Evolutionary conservation across 1,284 basidiomycete species (phyloP).

Genomic region (Takashimella tepidaria): DNA sequence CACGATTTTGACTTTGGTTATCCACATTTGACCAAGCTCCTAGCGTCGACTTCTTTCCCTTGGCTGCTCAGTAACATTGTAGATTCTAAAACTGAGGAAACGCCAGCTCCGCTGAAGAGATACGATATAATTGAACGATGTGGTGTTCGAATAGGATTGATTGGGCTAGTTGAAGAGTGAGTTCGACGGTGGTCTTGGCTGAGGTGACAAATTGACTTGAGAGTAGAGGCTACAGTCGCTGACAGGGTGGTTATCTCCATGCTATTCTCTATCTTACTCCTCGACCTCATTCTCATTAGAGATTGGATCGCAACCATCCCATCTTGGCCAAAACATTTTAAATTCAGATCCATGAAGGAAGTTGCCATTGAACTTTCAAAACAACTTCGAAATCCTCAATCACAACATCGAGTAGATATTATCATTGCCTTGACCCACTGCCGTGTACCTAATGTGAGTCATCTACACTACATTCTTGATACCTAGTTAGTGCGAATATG

Average conservation of each 20-base stretch:
- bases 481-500: neutral
- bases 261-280: neutral
- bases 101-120: slow-evolving; percentile 57
- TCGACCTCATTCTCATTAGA: slow-evolving; percentile 43
- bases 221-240: neutral
- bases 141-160: slow-evolving; percentile 67
- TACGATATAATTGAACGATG: slow-evolving; percentile 62
- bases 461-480: neutral
- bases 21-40: slow-evolving; percentile 69
- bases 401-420: slow-evolving; percentile 65
- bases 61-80: slow-evolving; percentile 71
- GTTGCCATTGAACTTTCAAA: slow-evolving; percentile 62
- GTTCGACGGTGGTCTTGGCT: slow-evolving; percentile 17
- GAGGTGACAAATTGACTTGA: neutral
- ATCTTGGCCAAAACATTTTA: slow-evolving; percentile 70
- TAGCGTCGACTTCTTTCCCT: slow-evolving; percentile 63
- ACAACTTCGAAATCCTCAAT: slow-evolving; percentile 64
- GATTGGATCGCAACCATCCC: slow-evolving; percentile 84
- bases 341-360: slow-evolving; percentile 64
- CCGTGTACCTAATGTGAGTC: slow-evolving; percentile 60
- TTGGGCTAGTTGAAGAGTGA: slow-evolving; percentile 77
- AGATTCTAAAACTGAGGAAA: slow-evolving; percentile 57
- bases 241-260: neutral
- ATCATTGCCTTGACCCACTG: slow-evolving; percentile 79
- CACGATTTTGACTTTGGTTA: slow-evolving; percentile 79